Evolutionary conservation across 75 land plant genomes (phyloP).

Genomic region (Pinus taeda): DNA sequence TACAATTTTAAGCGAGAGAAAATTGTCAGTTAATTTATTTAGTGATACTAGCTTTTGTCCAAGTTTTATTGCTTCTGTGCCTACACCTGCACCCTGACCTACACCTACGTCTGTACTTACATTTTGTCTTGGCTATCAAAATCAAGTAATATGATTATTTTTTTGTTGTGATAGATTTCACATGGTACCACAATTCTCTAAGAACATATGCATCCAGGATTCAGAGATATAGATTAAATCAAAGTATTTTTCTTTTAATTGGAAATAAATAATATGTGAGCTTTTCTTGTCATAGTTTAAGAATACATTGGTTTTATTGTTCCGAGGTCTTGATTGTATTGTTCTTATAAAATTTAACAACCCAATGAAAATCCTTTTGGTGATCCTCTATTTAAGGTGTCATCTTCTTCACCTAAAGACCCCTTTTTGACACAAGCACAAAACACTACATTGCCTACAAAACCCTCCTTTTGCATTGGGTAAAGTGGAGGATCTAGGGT

Average conservation of each 20-base stretch:
- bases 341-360: constrained; percentile 18
- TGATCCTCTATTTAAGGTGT: constrained; percentile 69
- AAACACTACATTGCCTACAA: constrained; percentile 6
- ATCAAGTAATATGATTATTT: neutral
- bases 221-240: neutral
- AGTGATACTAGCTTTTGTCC: constrained; percentile 24
- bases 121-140: neutral
- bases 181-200: no score
- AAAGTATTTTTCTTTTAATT: neutral
- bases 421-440: constrained; percentile 22
- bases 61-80: constrained; percentile 11
- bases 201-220: neutral
- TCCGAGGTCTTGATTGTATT: neutral
- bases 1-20: no score
- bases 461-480: constrained; percentile 15
- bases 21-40: constrained; percentile 27
- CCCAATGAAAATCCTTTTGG: constrained; percentile 76
- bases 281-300: neutral
- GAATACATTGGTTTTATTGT: neutral
- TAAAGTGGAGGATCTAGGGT: neutral
- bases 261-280: neutral
- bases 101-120: neutral
- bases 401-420: constrained; percentile 32
- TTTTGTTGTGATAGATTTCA: neutral
- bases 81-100: constrained; percentile 11